Base-by-base conservation (phyloP, 1,284 basidiomycete species). In the Takashimella koratensis region DNA sequence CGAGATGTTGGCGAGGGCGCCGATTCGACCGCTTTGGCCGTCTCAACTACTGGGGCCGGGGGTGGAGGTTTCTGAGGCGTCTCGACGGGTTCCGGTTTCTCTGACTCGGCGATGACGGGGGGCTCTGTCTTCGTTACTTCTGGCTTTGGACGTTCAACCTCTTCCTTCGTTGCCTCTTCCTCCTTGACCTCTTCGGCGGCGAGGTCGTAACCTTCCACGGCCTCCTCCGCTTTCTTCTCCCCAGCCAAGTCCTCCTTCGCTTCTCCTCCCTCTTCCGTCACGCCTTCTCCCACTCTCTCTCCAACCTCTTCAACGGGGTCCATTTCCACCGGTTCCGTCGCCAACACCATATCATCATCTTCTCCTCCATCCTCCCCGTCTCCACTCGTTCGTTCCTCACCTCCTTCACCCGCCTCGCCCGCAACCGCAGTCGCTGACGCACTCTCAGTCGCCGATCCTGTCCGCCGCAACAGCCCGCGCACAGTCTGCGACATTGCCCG, bases 381-480 rank as follows among this genome's bases (percentile, higher is more conserved):
- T 10, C 21, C 25, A n/a, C n/a, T n/a, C n/a, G n/a, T n/a, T n/a
- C n/a, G n/a, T n/a, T n/a, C n/a, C n/a, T n/a, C n/a, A 6, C 43
- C 39, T 6, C 49, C 54, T 12, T 46, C 47, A 20, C n/a, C 50
- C 2, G 43, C 50, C 5, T 5, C 47, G 5, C n/a, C 42, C 1
- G 43, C 48, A 2, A 12, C 48, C 5, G 40, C 48, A 12, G 19
- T 21, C 13, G 20, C 22, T 10, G 41, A 5, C 4, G 27, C 2
- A 20, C 44, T 30, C 21, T 43, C 53, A 39, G 45, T 58, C n/a
- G 56, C 51, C n/a, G 22, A 46, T 10, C 59, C 59, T 44, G 53
- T 53, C 8, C 75, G 56, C 6, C 68, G 60, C 27, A 76, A 54
- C 12, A 77, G 54, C 8, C 71, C 72, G 46, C 62, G 59, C 60